A percentile compares a stretch with the other conserved stretches of the same genome.
phyloP scores from a whole-genome alignment of 306 rosid genomes.

The Spatholobus suberectus region DNA sequence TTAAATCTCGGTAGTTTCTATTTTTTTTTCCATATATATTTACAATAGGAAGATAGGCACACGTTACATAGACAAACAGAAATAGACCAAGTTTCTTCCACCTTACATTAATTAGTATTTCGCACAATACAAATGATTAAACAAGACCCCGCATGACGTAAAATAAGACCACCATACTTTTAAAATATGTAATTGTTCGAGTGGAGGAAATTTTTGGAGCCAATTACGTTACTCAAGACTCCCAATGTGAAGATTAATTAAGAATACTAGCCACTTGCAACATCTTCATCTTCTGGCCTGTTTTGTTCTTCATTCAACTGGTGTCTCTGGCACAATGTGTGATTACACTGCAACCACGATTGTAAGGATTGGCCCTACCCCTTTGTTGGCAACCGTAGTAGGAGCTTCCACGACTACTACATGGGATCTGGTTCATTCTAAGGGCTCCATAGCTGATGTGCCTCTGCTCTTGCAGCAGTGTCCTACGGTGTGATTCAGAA shows the following conservation, averaged over 20 bases:
- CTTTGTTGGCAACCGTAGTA: slow-evolving; percentile 51
- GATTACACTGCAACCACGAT: slow-evolving; percentile 49
- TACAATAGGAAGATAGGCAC: too few relatives aligned
- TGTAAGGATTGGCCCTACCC: slow-evolving; percentile 48
- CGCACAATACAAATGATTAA: not conserved
- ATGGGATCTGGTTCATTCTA: slow-evolving; percentile 37
- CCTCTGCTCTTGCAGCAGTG: not conserved
- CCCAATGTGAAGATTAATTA: not conserved
- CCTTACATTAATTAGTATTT: not conserved
- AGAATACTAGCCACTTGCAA: not conserved
- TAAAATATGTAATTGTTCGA: not conserved
- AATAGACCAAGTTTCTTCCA: not conserved
- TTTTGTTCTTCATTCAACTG: not conserved
- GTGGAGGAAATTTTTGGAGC: not conserved
- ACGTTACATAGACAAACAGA: not conserved
- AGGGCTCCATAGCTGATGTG: slow-evolving; percentile 51
- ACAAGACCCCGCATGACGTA: not conserved
- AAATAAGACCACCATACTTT: not conserved
- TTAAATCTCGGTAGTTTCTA: too few relatives aligned
- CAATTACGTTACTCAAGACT: not conserved
- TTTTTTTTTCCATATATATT: too few relatives aligned
- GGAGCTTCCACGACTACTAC: slow-evolving; percentile 48
- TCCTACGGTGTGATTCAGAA: slow-evolving; percentile 39
- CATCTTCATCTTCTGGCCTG: slow-evolving; percentile 43
- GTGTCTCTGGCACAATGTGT: slow-evolving; percentile 55